Base-by-base conservation (phyloP, 75 land plant genomes). In the Adiantum capillusveneris region DNA sequence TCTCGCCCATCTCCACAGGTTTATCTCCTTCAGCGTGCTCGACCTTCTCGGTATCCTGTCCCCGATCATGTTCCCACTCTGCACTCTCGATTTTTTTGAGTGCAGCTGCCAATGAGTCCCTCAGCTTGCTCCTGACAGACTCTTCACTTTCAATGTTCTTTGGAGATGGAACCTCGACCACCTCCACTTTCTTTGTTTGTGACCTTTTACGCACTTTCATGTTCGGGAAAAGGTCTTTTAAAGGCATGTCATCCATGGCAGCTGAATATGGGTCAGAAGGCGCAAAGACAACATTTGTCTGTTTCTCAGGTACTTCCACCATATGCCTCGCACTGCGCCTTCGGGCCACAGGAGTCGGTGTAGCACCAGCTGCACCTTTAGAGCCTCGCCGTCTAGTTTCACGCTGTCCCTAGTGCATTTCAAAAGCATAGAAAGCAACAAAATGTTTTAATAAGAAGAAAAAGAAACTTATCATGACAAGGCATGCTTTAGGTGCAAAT, bases 61-160 rank as follows among this genome's bases (percentile, higher is more conserved):
- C 27, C 63, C 63, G 19, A 59, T 27, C 56, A 59, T 50, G 59
- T 59, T 41, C 59, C 64, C 18, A 59, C 24, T 29, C 64, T 55
- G 53, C 65, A 65, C 53, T 44, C 26, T 54, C 74, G 16, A 64
- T 67, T 59, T 63, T 64, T 30, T 64, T 65, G 21, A 92, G 62
- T 12, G 97, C 79, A 50, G 75, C 58, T 53, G 86, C 65, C 59
- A 92, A 74, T 13, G 86, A 80, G 25, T 92, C 97, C 65, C 86
- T 73, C 42, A 92, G 57, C 62, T 92, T 92, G 17, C 75, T 52
- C 45, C 97, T 77, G 0, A 81, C 79, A 37, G 79, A 50, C 36
- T 76, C 85, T 6, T 46, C 50, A 46, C 22, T 18, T 21, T 46
- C 50, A 2, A n/a, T 46, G 17, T n/a, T 46, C 17, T 46, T 46